phyloP scores from a whole-genome alignment of 768 basidiomycete species.

The Trametes punicea region DNA sequence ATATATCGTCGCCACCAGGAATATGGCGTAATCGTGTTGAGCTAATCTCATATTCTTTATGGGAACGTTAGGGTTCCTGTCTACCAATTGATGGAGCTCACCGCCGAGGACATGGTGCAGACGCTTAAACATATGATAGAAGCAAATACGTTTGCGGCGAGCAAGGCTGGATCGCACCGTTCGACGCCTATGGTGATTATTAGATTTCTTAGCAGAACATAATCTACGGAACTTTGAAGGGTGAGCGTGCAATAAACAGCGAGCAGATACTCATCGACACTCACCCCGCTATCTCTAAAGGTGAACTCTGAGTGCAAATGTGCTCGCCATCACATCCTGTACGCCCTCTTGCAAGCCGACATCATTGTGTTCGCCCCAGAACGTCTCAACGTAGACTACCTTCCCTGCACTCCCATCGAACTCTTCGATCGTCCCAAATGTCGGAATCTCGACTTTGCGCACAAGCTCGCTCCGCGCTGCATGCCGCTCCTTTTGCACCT shows the following conservation, averaged over 20 bases:
- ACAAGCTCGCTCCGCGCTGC: slow-evolving; percentile 45
- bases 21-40: no score
- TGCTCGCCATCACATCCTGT: slow-evolving; percentile 48
- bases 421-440: slow-evolving; percentile 52
- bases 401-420: slow-evolving; percentile 43
- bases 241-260: no score
- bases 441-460: slow-evolving; percentile 39
- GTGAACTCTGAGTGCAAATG: slow-evolving; percentile 31
- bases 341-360: slow-evolving; percentile 63
- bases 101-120: no score
- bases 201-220: background rate
- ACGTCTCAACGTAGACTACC: slow-evolving; percentile 55
- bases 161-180: no score
- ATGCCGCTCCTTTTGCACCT: slow-evolving; percentile 39
- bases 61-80: no score
- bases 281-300: background rate
- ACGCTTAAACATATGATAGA: no score
- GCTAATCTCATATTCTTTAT: no score
- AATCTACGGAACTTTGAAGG: background rate
- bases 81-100: no score
- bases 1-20: no score
- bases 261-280: no score
- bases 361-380: slow-evolving; percentile 55
- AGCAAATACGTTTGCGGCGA: no score
- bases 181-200: no score